These are phyloP conservation scores for Pichia paraexigua DNA, from an alignment of 805 yeast genomes.

Conservation along the genomic window DNA sequence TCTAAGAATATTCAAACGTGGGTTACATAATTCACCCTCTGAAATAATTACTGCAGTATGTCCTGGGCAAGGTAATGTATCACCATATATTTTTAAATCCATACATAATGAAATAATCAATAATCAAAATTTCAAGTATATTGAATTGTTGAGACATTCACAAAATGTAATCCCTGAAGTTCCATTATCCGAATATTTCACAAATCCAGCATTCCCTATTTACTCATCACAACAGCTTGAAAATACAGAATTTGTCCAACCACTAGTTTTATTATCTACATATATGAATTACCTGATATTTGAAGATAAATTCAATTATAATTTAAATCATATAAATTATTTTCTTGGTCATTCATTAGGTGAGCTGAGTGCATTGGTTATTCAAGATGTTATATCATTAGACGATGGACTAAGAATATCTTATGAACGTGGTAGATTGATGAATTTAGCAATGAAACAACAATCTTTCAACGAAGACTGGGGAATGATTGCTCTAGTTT, in stretches of 20 bases:
- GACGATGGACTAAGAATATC: constrained; percentile 22
- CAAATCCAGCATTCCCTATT: not conserved
- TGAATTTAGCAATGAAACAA: constrained; percentile 21
- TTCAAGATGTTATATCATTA: constrained; percentile 22
- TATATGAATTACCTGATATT: constrained; percentile 16
- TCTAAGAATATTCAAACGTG: not conserved
- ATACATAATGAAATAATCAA: constrained; percentile 8
- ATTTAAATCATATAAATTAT: constrained; percentile 16
- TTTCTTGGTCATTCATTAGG: constrained; percentile 32
- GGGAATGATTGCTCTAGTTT: constrained; percentile 28
- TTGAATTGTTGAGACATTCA: not conserved
- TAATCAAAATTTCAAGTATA: not conserved
- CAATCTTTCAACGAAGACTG: constrained; percentile 21
- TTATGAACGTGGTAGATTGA: constrained; percentile 23
- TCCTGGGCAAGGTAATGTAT: constrained; percentile 28
- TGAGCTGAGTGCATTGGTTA: constrained; percentile 25
- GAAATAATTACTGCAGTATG: constrained; percentile 13
- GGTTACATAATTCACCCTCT: constrained; percentile 1
- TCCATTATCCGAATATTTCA: constrained; percentile 15
- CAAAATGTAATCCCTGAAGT: constrained; percentile 7
- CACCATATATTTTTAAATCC: constrained; percentile 8
- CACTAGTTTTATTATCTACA: constrained; percentile 15
- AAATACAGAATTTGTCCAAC: constrained; percentile 11
- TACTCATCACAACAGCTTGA: not conserved
- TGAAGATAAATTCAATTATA: constrained; percentile 13